Conservation (phyloP, 768 basidiomycete genomes). For the Collybia mongolica region DNA sequence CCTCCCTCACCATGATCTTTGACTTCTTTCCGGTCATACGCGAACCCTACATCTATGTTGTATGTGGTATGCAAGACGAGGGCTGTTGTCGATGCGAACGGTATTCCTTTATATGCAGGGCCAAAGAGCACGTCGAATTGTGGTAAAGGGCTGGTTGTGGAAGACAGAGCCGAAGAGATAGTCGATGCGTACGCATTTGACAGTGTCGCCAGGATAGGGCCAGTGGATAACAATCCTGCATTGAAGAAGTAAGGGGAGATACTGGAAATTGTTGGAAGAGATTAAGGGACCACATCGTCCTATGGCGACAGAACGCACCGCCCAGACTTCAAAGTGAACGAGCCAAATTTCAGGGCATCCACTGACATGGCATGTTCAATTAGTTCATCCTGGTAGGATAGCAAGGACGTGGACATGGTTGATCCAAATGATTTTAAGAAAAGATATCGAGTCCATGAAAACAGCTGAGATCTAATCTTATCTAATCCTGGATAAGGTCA, state of each 20-base stretch:
- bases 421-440: not conserved
- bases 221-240: conserved; percentile 83
- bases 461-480: not conserved
- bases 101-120: conserved; percentile 97
- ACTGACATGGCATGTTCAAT: conserved; percentile 67
- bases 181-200: conserved; percentile 83
- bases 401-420: conserved; percentile 30
- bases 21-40: conserved; percentile 92
- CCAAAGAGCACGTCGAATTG: conserved; percentile 87
- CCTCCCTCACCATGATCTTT: conserved; percentile 98
- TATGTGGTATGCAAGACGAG: conserved; percentile 71
- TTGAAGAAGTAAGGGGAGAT: conserved; percentile 98
- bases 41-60: conserved; percentile 67
- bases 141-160: conserved; percentile 29
- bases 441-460: too few relatives aligned
- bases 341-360: conserved; percentile 85
- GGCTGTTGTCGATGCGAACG: conserved; percentile 84
- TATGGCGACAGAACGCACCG: conserved; percentile 51
- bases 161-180: conserved; percentile 53
- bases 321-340: conserved; percentile 93
- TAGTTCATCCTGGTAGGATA: conserved; percentile 59
- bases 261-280: conserved; percentile 31
- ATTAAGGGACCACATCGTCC: not conserved
- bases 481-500: not conserved
- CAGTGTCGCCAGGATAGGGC: conserved; percentile 74